Evolutionary conservation across 345 rosid genomes (phyloP).

Genomic region (Aethionema arabicum): DNA sequence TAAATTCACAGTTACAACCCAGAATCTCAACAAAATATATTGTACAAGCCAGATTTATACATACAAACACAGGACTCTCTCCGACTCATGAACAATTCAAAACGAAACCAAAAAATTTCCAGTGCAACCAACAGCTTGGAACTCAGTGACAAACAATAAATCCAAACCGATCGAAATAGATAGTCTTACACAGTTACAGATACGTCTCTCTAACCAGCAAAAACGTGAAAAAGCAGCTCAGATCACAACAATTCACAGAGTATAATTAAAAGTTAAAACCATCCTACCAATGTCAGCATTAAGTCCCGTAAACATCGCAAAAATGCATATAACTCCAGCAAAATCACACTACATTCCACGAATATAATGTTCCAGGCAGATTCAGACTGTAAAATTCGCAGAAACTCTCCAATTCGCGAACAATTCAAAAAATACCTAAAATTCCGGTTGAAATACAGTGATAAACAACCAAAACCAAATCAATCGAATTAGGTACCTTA

Average conservation of each 20-base stretch:
- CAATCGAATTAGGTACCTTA: conserved; percentile 28
- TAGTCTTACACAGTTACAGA: not conserved
- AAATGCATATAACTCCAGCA: not conserved
- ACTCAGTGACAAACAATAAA: not conserved
- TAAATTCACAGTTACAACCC: conserved; percentile 1
- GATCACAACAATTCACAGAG: too few species aligned
- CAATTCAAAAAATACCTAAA: conserved; percentile 3
- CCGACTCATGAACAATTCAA: not conserved
- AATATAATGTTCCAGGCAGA: too few species aligned
- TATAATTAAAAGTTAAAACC: too few species aligned
- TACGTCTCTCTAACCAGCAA: too few species aligned
- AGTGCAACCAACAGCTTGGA: not conserved
- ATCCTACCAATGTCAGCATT: too few species aligned
- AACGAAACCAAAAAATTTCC: not conserved
- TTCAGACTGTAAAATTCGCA: not conserved
- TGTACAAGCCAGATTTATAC: conserved; percentile 17
- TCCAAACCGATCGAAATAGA: not conserved
- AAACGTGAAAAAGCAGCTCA: too few species aligned
- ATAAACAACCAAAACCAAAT: not conserved
- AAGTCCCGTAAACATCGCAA: too few species aligned
- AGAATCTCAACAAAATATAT: conserved; percentile 1
- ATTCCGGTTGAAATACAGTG: not conserved
- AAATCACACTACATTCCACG: too few species aligned
- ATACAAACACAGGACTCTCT: not conserved
- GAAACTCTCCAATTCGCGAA: not conserved